A percentile compares a stretch with the other conserved stretches of the same genome.
phyloP scores from a whole-genome alignment of 2,329 filamentous ascomycete genomes.

The Fusarium guadeloupense region DNA sequence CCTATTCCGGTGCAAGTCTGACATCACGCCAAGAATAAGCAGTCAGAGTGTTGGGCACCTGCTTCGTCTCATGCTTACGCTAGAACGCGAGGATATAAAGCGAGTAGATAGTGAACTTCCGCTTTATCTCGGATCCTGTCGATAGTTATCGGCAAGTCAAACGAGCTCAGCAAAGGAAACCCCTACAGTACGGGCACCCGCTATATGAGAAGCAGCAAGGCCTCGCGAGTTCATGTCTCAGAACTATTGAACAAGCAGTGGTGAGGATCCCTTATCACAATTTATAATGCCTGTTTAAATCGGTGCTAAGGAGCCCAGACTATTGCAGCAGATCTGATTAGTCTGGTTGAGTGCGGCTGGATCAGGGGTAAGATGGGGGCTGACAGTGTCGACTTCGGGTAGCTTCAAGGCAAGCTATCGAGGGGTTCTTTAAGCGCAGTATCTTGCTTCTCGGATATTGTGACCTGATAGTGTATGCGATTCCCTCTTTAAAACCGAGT shows the following conservation, averaged over 20 bases:
- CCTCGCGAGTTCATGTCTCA: no score
- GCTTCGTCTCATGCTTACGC: background rate
- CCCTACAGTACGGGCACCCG: no score
- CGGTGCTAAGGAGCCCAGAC: no score
- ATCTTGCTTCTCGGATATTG: constrained; percentile 4
- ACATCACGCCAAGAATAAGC: background rate
- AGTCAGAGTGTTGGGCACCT: background rate
- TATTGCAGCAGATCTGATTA: no score
- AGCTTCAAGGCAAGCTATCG: background rate
- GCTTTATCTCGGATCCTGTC: background rate
- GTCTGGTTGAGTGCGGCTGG: background rate
- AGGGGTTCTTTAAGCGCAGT: background rate
- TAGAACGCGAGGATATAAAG: background rate
- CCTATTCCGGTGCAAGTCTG: background rate
- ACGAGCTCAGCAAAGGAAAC: background rate
- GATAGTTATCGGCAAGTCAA: background rate
- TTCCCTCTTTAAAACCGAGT: background rate
- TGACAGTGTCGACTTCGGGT: background rate
- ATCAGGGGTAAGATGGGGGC: background rate
- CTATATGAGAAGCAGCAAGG: no score
- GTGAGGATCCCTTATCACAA: no score
- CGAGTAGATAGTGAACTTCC: background rate
- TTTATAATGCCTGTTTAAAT: no score
- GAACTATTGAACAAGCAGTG: no score
- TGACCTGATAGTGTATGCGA: background rate